Evolutionary conservation across 257 asterid species (phyloP), one percentile per base, ranked within the genome.

Genomic region (Petunia axillaris): DNA sequence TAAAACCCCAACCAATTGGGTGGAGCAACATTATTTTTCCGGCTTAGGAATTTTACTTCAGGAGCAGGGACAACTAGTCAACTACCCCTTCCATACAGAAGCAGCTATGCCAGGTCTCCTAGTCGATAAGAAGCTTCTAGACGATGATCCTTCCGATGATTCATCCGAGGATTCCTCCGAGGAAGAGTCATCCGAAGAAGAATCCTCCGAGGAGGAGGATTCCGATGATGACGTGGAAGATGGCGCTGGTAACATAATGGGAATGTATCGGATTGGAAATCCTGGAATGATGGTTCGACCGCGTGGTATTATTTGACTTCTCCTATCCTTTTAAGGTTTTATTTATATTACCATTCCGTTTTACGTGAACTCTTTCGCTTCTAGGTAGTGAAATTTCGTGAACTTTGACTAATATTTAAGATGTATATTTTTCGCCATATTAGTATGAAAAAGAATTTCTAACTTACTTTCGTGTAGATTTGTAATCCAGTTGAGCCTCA

Each of bases 111-210:
- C 97, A 15, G 97, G 91, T 44, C 96, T 97, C 58, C 91, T 93
- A 44, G 44, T 93, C 53, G 85, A 82, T 87, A 89, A 81, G 36
- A 87, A 88, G 88, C 44, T 89, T 46, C 62, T 81, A 85, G 75
- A 82, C 81, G 97, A 91, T 81, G 94, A 85, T 80, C 92, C 94
- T 6, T 37, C 90, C 75, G 93, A 90, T 82, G 97, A 91, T 88
- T 96, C 91, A 77, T 90, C 90, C 83, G 90, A 91, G 83, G 97
- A 88, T 11, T 93, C 91, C 25, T 25, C 25, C 40, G 96, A 89
- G 58, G 93, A 91, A 52, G 90, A 89, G 77, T 93, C 85, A 0
- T 92, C 88, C 13, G 84, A 65, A 48, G 96, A 91, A 39, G 92
- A 89, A 25, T 25, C 25, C 40, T 94, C 88, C 63, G 93, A 91